Evolutionary conservation across 768 basidiomycete species (phyloP), one percentile per base, ranked within the genome.

Genomic region (Amanita molliuscula): DNA sequence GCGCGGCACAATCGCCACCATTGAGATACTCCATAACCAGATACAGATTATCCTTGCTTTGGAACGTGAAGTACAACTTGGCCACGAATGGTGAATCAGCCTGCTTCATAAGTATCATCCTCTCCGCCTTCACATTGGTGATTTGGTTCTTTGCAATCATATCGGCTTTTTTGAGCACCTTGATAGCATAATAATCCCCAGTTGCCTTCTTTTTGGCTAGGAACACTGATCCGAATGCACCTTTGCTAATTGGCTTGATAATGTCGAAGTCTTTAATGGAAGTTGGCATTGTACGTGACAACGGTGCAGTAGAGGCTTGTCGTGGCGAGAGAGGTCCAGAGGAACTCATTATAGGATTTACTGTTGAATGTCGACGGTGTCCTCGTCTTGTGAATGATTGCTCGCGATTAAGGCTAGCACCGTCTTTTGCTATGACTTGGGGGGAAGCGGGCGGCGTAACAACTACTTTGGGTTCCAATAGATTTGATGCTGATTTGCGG

Each of bases 141-240:
- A 99, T 95, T 67, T 99, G 96, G 71, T 99, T 99, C 78, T 99
- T 99, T 35, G 96, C 90, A 64, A 99, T 98, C 96, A 99, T 99
- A 68, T 99, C 96, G n/a, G 93, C 91, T 72, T 99, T 99, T 73
- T 95, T 97, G 62, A 99, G 69, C n/a, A 98, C 94, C 68, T 99
- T 99, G 79, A 99, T 95, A 23, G 96, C 96, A 68, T 86, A 99
- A 67, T 97, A 98, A 67, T 98, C 96, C 47, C 96, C 96, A 2
- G 96, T 99, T 4, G 78, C 87, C 59, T 91, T 94, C 78, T 99
- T 99, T 74, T 95, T 98, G 37, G 96, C 90, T 47, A 99, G 76
- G 67, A 96, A 99, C 48, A 99, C 96, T 7, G 93, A 93, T 13
- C 96, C 96, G 63, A 99, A 98, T 1, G 96, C 96, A 47, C 96